Evolutionary conservation across 768 basidiomycete genomes (phyloP), one percentile per base, ranked within the genome.

Genomic region (Exidia glandulosa): DNA sequence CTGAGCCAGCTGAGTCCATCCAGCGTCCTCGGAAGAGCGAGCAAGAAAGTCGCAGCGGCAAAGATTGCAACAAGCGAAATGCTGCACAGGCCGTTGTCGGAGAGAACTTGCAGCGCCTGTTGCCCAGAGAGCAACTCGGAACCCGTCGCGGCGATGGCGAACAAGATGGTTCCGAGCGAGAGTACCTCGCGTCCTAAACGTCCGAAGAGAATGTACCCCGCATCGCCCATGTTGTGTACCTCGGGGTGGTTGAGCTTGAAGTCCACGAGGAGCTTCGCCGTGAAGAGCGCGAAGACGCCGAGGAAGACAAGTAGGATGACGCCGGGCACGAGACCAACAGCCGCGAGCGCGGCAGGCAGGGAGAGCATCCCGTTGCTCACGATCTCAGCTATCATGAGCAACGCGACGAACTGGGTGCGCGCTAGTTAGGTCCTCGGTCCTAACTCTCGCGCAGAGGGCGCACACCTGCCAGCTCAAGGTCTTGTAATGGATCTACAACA

Each of bases 371-470:
- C 81, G 67, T 81, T 81, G 67, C 77, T 78, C 33, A 82, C 79
- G 29, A 81, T 80, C 65, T 81, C 80, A 47, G 80, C 79, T 57
- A 81, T 80, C 81, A 82, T 82, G 23, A 82, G 67, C 57, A 80
- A 62, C 29, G 72, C 68, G 7, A 81, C 77, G 61, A 80, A 77
- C 78, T 81, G 58, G 19, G 34, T 33, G 25, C 19, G 50, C 33
- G 3, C 59, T 56, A 32, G 25, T 34, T 23, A 34, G 12, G n/a
- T 23, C 36, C 48, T 25, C 27, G 48, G 27, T 23, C 23, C 25
- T 25, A 32, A 34, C 52, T 12, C 32, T 54, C 37, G 59, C 36
- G 41, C 9, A 23, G 25, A 34, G 47, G n/a, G n/a, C n/a, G n/a
- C n/a, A n/a, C 32, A 62, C 60, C 74, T 77, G 79, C 79, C 79